phyloP scores from a whole-genome alignment of 495 filamentous ascomycete species.

The Parathielavia hyrcaniae region DNA sequence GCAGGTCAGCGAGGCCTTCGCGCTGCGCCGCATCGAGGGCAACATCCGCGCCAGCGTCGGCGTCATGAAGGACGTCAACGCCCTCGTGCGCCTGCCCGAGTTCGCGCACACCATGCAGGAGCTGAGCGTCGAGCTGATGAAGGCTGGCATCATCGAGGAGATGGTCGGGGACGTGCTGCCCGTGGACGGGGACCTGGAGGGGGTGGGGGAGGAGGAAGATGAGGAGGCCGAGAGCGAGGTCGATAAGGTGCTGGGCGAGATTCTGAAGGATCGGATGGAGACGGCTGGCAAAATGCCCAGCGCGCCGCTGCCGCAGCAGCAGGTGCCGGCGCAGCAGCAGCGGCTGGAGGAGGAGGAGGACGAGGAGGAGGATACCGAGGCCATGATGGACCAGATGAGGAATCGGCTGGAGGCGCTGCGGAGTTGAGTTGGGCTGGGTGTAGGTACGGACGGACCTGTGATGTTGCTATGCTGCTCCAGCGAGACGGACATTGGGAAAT shows the following conservation, averaged over 20 bases:
- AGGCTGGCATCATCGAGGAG: slow-evolving; percentile 95
- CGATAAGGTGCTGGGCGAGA: slow-evolving; percentile 85
- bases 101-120: slow-evolving; percentile 86
- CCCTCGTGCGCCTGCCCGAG: slow-evolving; percentile 75
- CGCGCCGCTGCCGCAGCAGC: slow-evolving; percentile 52
- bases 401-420: slow-evolving; percentile 83
- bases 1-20: slow-evolving; percentile 97
- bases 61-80: slow-evolving; percentile 97
- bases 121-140: slow-evolving; percentile 78
- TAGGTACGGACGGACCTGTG: neutral
- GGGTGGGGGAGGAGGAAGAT: slow-evolving; percentile 70
- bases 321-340: slow-evolving; percentile 44
- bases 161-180: slow-evolving; percentile 85
- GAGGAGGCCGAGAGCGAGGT: slow-evolving; percentile 89
- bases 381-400: slow-evolving; percentile 87
- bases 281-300: slow-evolving; percentile 54
- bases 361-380: slow-evolving; percentile 78
- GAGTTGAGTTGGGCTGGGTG: slow-evolving; percentile 50
- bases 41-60: slow-evolving; percentile 77
- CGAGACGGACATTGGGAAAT: slow-evolving; percentile 2
- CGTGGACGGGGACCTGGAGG: slow-evolving; percentile 51
- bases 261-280: slow-evolving; percentile 73
- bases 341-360: slow-evolving; percentile 60
- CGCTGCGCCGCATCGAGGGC: slow-evolving; percentile 92
- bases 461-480: neutral